Percentiles rank a stretch among this genome's conserved stretches.
phyloP scores from a whole-genome alignment of 2,329 filamentous ascomycete genomes.

The Diatrype stigma region DNA sequence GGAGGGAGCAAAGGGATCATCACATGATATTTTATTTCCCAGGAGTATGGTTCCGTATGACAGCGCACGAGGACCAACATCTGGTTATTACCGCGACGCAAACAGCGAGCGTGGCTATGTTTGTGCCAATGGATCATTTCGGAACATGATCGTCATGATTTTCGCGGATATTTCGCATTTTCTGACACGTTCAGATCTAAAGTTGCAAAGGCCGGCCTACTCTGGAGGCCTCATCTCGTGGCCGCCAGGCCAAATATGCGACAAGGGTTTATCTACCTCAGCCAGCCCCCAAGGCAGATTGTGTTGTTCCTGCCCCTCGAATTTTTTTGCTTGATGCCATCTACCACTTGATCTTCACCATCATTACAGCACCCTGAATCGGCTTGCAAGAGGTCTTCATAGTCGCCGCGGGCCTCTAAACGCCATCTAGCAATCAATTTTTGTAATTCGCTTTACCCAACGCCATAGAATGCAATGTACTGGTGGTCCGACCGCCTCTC shows the following conservation, averaged over 20 bases:
- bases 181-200: not conserved
- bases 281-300: not conserved
- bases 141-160: too few relatives aligned
- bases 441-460: conserved; percentile 23
- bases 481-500: conserved; percentile 3
- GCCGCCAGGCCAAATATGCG: not conserved
- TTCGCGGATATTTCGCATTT: not conserved
- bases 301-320: not conserved
- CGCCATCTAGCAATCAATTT: too few relatives aligned
- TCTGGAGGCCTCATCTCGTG: not conserved
- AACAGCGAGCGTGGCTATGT: too few relatives aligned
- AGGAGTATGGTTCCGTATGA: conserved; percentile 1
- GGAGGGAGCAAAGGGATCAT: not conserved
- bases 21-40: conserved; percentile 6
- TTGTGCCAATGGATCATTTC: too few relatives aligned
- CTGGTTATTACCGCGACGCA: too few relatives aligned
- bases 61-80: too few relatives aligned
- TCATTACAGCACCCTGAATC: too few relatives aligned
- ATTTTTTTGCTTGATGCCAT: not conserved
- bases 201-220: not conserved
- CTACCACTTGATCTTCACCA: not conserved
- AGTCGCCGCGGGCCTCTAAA: too few relatives aligned
- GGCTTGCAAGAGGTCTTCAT: too few relatives aligned
- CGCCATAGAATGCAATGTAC: conserved; percentile 27
- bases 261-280: not conserved